phyloP scores from a whole-genome alignment of 148 eudicot genomes.

The Chenopodium formosanum region DNA sequence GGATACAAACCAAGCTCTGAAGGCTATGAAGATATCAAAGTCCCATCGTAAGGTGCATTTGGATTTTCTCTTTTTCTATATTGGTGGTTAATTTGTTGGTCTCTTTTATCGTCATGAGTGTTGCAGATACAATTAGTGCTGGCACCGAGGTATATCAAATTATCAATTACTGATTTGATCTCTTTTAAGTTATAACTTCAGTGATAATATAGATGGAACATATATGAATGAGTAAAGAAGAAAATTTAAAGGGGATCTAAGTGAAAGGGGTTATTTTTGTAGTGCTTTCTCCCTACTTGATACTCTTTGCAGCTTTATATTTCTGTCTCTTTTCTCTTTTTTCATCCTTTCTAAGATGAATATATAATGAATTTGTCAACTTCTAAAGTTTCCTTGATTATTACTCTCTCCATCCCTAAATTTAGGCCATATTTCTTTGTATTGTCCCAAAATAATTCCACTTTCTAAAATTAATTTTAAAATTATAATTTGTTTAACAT shows the following conservation, averaged over 20 bases:
- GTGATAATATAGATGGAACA: not conserved
- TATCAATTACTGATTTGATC: not conserved
- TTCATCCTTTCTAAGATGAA: not conserved
- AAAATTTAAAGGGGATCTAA: not conserved
- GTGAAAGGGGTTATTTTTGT: not conserved
- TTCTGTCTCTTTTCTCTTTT: not conserved
- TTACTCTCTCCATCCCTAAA: not conserved
- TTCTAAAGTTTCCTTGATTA: not conserved
- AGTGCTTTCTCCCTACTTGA: not conserved
- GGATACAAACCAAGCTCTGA: conserved; percentile 82
- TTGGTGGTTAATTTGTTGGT: not conserved
- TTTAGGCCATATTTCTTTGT: too few species aligned
- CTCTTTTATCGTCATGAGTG: not conserved
- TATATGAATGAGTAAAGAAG: not conserved
- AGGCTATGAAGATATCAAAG: conserved; percentile 79
- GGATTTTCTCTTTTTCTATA: conserved; percentile 5
- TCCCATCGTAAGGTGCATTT: conserved; percentile 79
- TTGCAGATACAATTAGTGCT: not conserved
- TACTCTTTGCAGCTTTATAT: not conserved
- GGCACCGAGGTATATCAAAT: not conserved
- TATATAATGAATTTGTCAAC: not conserved
- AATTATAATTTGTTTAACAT: too few species aligned
- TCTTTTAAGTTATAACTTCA: not conserved
- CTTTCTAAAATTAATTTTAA: too few species aligned
- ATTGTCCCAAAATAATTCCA: too few species aligned